A percentile compares a stretch with the other conserved stretches of the same genome.
These are phyloP conservation scores for Auricularia heimuer DNA, from an alignment of 768 basidiomycete species.

Conservation along the genomic window DNA sequence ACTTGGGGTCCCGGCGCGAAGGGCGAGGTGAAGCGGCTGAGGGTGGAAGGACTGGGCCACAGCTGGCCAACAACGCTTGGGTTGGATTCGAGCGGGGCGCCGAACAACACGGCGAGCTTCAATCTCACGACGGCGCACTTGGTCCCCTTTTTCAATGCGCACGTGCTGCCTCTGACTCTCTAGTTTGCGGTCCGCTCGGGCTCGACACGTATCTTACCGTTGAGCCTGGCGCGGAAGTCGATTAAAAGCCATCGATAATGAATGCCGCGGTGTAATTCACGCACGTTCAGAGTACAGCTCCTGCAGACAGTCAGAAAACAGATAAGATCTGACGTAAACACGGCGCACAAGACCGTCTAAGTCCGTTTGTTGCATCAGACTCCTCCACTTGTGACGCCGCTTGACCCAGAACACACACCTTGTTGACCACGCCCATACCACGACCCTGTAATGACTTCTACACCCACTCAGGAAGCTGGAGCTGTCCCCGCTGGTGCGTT, in stretches of 20 bases:
- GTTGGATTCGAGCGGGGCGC: constrained; percentile 10
- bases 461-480: constrained; percentile 4
- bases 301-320: too few relatives aligned
- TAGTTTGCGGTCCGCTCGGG: not conserved
- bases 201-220: too few relatives aligned
- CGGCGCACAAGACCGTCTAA: too few relatives aligned
- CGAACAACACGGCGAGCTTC: constrained; percentile 8
- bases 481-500: constrained; percentile 11
- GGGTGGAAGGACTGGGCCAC: constrained; percentile 14
- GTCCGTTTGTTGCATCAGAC: too few relatives aligned
- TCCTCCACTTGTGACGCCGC: not conserved
- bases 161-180: not conserved
- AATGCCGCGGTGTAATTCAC: too few relatives aligned
- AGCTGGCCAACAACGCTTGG: constrained; percentile 17
- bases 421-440: too few relatives aligned
- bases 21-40: constrained; percentile 12
- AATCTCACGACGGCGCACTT: constrained; percentile 3
- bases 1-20: constrained; percentile 3
- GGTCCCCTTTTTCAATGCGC: constrained; percentile 2
- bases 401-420: too few relatives aligned
- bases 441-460: too few relatives aligned
- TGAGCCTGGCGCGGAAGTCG: too few relatives aligned
- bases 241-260: too few relatives aligned
- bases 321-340: too few relatives aligned
- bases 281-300: too few relatives aligned